These are phyloP conservation scores for Amylocystis lapponica DNA, from an alignment of 768 basidiomycete genomes.

Conservation along the genomic window DNA sequence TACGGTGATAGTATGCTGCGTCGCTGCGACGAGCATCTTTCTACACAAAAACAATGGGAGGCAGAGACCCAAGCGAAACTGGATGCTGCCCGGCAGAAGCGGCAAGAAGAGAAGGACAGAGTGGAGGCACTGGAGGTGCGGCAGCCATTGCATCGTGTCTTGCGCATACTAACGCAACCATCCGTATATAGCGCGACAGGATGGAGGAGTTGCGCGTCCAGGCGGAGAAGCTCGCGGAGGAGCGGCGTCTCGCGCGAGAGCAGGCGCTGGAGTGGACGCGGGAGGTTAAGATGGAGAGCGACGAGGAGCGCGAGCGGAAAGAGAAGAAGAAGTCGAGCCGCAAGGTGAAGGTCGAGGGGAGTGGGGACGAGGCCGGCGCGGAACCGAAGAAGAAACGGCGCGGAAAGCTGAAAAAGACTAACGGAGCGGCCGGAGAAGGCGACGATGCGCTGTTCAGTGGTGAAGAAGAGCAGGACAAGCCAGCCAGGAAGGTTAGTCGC, in stretches of 20 bases:
- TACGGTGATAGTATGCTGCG: slow-evolving; percentile 87
- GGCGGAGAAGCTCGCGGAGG: slow-evolving; percentile 75
- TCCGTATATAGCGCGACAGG: slow-evolving; percentile 50
- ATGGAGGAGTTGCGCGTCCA: slow-evolving; percentile 61
- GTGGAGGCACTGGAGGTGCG: slow-evolving; percentile 62
- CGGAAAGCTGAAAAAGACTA: slow-evolving; percentile 59
- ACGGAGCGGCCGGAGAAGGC: slow-evolving; percentile 44
- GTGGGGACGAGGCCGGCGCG: slow-evolving; percentile 26
- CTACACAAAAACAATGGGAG: slow-evolving; percentile 67
- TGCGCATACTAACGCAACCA: slow-evolving; percentile 1
- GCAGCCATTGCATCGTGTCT: neutral
- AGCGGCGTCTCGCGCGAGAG: slow-evolving; percentile 69
- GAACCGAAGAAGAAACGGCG: slow-evolving; percentile 71
- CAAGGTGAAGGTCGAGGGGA: slow-evolving; percentile 49
- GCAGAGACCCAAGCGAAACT: slow-evolving; percentile 64
- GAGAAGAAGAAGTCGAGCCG: slow-evolving; percentile 44
- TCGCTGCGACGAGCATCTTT: slow-evolving; percentile 74
- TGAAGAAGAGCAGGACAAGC: slow-evolving; percentile 61
- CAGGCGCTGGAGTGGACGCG: slow-evolving; percentile 76
- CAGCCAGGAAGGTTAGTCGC: slow-evolving; percentile 58
- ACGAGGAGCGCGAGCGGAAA: slow-evolving; percentile 69
- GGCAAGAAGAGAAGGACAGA: slow-evolving; percentile 75
- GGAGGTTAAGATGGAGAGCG: slow-evolving; percentile 60
- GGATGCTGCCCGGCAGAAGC: slow-evolving; percentile 67
- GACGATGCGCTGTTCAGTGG: slow-evolving; percentile 67